Evolutionary conservation across 1,284 basidiomycete species (phyloP).

Genomic region (Cryptococcus floricola): DNA sequence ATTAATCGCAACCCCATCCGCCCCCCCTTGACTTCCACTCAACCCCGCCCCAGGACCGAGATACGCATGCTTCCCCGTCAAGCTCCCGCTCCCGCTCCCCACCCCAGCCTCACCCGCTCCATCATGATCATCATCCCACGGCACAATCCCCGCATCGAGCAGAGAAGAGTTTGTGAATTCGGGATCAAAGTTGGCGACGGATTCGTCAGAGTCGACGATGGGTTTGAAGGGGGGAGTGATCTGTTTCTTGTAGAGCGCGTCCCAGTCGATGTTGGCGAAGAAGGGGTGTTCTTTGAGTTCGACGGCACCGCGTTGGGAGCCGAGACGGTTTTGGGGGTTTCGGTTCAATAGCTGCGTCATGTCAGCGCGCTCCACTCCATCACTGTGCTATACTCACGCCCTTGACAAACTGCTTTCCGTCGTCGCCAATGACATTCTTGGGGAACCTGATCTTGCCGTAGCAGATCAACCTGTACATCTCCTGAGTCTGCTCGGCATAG

Average conservation of each 20-base stretch:
- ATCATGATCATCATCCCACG: conserved; percentile 58
- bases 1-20: conserved; percentile 45
- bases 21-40: conserved; percentile 12
- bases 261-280: conserved; percentile 90
- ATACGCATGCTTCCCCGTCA: conserved; percentile 40
- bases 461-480: conserved; percentile 99
- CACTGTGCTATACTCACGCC: conserved; percentile 61
- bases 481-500: conserved; percentile 98
- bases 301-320: conserved; percentile 81
- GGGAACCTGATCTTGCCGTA: conserved; percentile 97
- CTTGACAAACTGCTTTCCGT: conserved; percentile 99
- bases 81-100: background rate
- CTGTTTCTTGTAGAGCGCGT: conserved; percentile 77
- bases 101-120: conserved; percentile 6
- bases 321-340: conserved; percentile 94
- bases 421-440: conserved; percentile 86
- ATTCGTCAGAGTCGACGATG: conserved; percentile 95
- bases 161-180: conserved; percentile 72
- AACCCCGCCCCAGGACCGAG: conserved; percentile 47
- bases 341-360: conserved; percentile 76
- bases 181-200: conserved; percentile 94
- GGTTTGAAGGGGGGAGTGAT: conserved; percentile 98
- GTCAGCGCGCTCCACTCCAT: background rate
- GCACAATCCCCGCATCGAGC: conserved; percentile 54
- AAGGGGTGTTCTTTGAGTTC: conserved; percentile 97